These are phyloP conservation scores for Prunus davidiana DNA, from an alignment of 306 rosid species.

Conservation along the genomic window DNA sequence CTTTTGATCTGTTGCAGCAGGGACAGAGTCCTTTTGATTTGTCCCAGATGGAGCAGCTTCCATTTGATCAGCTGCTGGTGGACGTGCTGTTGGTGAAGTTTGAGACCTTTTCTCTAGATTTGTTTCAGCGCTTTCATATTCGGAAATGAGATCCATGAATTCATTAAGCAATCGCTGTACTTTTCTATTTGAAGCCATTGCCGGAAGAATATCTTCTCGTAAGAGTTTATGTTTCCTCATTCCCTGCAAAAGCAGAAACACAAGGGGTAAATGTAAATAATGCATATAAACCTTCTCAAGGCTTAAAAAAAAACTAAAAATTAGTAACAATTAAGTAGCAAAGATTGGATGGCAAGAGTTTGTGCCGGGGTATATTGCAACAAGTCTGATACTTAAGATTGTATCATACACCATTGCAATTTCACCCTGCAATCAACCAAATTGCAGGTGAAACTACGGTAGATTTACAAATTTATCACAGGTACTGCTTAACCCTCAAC, in stretches of 20 bases:
- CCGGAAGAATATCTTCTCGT: conserved; percentile 91
- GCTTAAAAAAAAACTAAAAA: background rate
- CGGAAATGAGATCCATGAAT: conserved; percentile 86
- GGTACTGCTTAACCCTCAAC: background rate
- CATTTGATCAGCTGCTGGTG: conserved; percentile 27
- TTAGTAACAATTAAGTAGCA: background rate
- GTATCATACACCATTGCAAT: background rate
- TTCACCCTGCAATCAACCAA: background rate
- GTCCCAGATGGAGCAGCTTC: conserved; percentile 17
- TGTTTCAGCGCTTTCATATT: conserved; percentile 53
- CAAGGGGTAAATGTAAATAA: background rate
- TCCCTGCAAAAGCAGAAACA: conserved; percentile 53
- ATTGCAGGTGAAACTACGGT: background rate
- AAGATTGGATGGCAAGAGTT: background rate
- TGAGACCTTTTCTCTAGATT: conserved; percentile 37
- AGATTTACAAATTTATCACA: background rate
- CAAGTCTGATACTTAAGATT: background rate
- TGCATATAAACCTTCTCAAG: background rate
- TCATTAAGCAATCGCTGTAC: conserved; percentile 94
- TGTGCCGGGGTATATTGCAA: background rate
- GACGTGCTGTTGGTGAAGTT: conserved; percentile 26
- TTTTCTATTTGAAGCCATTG: conserved; percentile 96
- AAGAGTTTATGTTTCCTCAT: conserved; percentile 90
- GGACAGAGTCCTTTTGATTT: conserved; percentile 24
- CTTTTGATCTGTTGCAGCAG: conserved; percentile 18